Conservation (phyloP, 2,329 filamentous ascomycete genomes). For the Trichoderma sp. region DNA sequence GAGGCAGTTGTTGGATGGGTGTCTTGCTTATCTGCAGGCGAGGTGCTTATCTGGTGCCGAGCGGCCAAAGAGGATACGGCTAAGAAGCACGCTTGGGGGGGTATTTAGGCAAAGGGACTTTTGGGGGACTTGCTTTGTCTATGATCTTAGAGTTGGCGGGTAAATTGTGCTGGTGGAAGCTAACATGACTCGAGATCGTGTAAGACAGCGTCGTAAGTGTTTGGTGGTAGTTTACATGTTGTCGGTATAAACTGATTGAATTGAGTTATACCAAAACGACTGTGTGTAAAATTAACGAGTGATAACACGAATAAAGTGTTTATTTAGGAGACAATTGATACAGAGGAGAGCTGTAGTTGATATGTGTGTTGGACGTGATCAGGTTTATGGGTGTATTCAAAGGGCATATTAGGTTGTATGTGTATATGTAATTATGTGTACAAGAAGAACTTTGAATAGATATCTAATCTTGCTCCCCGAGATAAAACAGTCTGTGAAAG, state of each 20-base stretch:
- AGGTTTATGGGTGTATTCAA: not conserved
- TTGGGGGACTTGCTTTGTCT: not conserved
- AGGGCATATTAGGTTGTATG: not conserved
- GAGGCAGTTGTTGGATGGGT: not conserved
- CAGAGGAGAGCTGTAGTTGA: not conserved
- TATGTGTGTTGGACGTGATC: not conserved
- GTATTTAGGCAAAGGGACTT: not conserved
- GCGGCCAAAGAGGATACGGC: not conserved
- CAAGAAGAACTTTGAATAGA: not conserved
- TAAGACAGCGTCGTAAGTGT: not conserved
- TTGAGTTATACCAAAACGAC: not conserved
- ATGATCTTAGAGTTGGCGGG: not conserved
- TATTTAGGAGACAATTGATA: not conserved
- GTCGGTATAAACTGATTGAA: too few species aligned
- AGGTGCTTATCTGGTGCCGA: slow-evolving; percentile 1
- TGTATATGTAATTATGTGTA: not conserved
- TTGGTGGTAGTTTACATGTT: not conserved
- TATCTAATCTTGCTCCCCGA: slow-evolving; percentile 1
- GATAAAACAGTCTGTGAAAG: slow-evolving; percentile 24
- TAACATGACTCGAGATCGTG: not conserved
- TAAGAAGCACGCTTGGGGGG: not conserved
- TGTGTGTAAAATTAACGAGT: not conserved
- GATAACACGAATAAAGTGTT: not conserved
- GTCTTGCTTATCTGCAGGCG: not conserved
- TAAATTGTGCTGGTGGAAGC: not conserved